Base-by-base conservation (phyloP, 2,329 filamentous ascomycete genomes). In the Fusarium chaquense region DNA sequence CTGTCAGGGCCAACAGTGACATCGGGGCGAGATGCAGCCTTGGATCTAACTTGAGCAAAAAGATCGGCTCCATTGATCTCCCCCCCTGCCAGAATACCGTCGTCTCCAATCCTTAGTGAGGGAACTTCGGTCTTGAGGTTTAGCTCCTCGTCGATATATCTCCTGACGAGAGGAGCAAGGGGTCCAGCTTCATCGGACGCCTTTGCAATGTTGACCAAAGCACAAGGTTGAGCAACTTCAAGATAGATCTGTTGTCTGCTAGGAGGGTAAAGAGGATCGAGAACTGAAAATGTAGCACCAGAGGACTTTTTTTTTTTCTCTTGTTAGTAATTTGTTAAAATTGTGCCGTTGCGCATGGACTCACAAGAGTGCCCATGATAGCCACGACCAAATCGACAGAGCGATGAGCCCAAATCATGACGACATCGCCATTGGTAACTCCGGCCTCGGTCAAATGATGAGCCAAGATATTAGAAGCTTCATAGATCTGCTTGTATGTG, bases 321-420 rank as follows among this genome's bases (percentile, higher is more conserved):
- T 15, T 46, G 50, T 59, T 24, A 59, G 26, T 6, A 15, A 50
- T 8, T 7, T 15, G 10, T 7, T 12, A 2, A 10, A 15, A 7
- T 18, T 20, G 24, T 51, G 47, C 6, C 7, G 15, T 26, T 40
- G 30, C 12, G 7, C 16, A n/a, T 33, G 13, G 22, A n/a, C 64
- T 35, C 46, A 68, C 67, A 35, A 65, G 53, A 24, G 85, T 86
- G 63, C 94, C 94, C 93, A 97, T 97, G 56, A 94, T 90, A 36
- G 91, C 93, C 47, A 83, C 76, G 44, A 88, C 83, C 15, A 89
- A 78, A 30, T 88, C 85, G 35, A 97, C 94, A 49, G 68, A 62
- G 58, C 94, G 89, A 80, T 97, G 88, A 58, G 93, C 93, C 77
- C 90, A 98, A 68, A 96, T 92, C 93, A 97, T 97, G 74, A 97